Percentiles rank a stretch among this genome's conserved stretches.
Conservation (phyloP, 2,329 filamentous ascomycete species). For the Penicillium sp. region DNA sequence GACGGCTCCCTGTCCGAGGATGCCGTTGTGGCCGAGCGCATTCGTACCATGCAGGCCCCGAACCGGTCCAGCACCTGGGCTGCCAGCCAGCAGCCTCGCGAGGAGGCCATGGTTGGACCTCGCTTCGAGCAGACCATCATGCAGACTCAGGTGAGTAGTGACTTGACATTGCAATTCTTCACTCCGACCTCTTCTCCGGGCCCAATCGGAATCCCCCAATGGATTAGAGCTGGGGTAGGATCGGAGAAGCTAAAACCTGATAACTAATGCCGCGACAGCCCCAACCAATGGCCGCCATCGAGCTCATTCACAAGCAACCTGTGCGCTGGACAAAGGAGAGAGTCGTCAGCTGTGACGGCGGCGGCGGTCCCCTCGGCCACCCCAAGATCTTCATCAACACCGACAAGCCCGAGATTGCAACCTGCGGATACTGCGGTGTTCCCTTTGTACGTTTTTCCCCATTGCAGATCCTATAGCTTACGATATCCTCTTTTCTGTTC, state of each 20-base stretch:
- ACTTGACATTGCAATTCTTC: not conserved
- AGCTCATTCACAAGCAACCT: constrained; percentile 93
- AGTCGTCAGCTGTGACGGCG: constrained; percentile 86
- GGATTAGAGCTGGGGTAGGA: not conserved
- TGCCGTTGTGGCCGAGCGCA: constrained; percentile 58
- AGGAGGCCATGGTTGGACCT: constrained; percentile 86
- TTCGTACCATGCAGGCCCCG: constrained; percentile 75
- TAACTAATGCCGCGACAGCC: constrained; percentile 62
- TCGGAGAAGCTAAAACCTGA: not conserved
- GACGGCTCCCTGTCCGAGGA: constrained; percentile 62
- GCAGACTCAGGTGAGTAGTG: constrained; percentile 74
- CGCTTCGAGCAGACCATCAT: constrained; percentile 98
- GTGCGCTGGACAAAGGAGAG: constrained; percentile 87
- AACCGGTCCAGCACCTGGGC: constrained; percentile 85
- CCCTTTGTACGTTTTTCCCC: constrained; percentile 74
- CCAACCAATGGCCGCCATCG: constrained; percentile 85
- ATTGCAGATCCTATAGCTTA: too few relatives aligned
- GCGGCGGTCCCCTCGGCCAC: constrained; percentile 86
- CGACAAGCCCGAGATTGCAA: constrained; percentile 92
- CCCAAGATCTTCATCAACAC: constrained; percentile 96
- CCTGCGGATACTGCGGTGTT: constrained; percentile 88
- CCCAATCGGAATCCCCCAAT: not conserved
- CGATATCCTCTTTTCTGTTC: not conserved
- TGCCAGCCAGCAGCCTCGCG: constrained; percentile 78
- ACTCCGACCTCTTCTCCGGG: not conserved